These are phyloP conservation scores for Aquilaria sinensis DNA, from an alignment of 345 rosid species.

Conservation along the genomic window DNA sequence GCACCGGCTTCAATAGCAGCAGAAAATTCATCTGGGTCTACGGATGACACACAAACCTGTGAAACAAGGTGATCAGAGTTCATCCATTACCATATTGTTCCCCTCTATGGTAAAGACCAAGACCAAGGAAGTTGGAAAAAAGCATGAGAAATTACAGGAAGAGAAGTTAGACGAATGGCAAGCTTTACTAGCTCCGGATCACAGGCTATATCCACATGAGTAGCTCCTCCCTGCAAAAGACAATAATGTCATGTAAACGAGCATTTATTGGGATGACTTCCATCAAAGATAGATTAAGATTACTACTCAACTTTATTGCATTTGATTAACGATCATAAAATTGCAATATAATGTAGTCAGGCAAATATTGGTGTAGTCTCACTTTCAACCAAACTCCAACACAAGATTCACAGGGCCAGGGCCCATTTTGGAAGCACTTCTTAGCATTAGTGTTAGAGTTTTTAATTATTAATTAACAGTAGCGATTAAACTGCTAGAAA, in stretches of 20 bases:
- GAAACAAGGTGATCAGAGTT: background rate
- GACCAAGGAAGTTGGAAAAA: background rate
- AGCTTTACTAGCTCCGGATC: conserved; percentile 57
- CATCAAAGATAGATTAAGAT: no score
- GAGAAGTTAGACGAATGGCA: conserved; percentile 46
- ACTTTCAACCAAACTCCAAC: no score
- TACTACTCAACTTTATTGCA: no score
- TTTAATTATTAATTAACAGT: no score
- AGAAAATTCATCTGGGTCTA: conserved; percentile 42
- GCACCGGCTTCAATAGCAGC: conserved; percentile 64
- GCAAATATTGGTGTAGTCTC: no score
- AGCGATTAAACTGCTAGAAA: no score
- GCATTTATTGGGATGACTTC: background rate
- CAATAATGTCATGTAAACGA: background rate
- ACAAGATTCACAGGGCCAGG: no score
- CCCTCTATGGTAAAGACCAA: background rate
- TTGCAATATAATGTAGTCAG: no score
- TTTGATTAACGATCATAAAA: no score
- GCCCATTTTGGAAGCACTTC: no score
- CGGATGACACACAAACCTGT: conserved; percentile 66
- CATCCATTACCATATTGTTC: no score
- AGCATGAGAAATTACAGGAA: conserved; percentile 36
- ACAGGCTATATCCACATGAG: conserved; percentile 67
- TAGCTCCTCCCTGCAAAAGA: conserved; percentile 51
- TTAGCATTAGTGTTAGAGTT: no score